Evolutionary conservation across 169 alveolate species (phyloP).

Genomic region (Plasmodium fragile): DNA sequence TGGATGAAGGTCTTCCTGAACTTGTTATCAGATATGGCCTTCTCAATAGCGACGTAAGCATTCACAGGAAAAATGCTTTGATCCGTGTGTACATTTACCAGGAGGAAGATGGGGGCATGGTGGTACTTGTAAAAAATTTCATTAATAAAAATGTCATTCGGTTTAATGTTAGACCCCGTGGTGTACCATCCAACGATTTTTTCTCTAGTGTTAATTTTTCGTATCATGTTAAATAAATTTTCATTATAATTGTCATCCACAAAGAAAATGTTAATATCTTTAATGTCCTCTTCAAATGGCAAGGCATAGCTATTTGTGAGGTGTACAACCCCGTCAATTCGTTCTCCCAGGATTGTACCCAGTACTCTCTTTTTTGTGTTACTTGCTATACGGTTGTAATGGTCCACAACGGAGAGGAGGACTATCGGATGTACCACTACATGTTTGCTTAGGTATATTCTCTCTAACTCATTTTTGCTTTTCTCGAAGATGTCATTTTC

Average conservation of each 20-base stretch:
- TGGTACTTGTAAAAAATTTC: constrained; percentile 96
- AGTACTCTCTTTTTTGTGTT: constrained; percentile 97
- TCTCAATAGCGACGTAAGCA: constrained; percentile 96
- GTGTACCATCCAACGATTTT: constrained; percentile 99
- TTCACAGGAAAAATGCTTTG: constrained; percentile 92
- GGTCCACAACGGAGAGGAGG: constrained; percentile 98
- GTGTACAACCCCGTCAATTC: constrained; percentile 90
- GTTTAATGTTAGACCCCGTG: constrained; percentile 97
- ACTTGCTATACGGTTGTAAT: constrained; percentile 97
- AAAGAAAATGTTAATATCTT: constrained; percentile 98
- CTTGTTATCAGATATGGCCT: constrained; percentile 93
- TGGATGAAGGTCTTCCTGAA: constrained; percentile 95
- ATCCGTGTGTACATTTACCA: constrained; percentile 91
- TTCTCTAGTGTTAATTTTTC: constrained; percentile 96
- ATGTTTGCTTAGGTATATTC: constrained; percentile 75
- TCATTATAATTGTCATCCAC: constrained; percentile 98
- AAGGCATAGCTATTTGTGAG: constrained; percentile 98
- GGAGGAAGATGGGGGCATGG: constrained; percentile 95
- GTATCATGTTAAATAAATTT: constrained; percentile 96
- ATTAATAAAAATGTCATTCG: constrained; percentile 97
- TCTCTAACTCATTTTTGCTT: constrained; percentile 75
- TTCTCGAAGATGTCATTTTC: constrained; percentile 72
- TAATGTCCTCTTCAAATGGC: constrained; percentile 99
- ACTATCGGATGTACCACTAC: constrained; percentile 97
- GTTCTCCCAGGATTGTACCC: constrained; percentile 99